Percentiles rank a stretch among this genome's conserved stretches.
These are phyloP conservation scores for Pleurotus cornucopiae DNA, from an alignment of 768 basidiomycete species.

Conservation along the genomic window DNA sequence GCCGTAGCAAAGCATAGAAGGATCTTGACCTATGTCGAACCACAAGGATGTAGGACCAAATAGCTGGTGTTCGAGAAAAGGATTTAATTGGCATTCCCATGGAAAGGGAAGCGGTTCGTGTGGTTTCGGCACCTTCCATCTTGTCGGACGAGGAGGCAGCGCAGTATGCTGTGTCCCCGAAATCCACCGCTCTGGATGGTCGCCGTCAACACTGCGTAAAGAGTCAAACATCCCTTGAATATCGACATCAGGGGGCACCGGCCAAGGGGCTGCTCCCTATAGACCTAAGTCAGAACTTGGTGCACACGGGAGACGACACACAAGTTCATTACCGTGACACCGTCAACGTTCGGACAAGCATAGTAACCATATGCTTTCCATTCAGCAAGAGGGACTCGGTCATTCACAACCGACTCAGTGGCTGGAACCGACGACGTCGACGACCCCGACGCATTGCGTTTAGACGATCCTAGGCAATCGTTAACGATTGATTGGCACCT, in stretches of 20 bases:
- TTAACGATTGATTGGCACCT: no score
- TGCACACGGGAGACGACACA: constrained; percentile 20
- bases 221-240: constrained; percentile 27
- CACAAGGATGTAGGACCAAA: constrained; percentile 36
- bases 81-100: constrained; percentile 52
- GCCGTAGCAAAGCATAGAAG: constrained; percentile 24
- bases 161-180: constrained; percentile 41
- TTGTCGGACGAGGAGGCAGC: constrained; percentile 43
- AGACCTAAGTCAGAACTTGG: not conserved
- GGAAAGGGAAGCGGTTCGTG: constrained; percentile 39
- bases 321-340: constrained; percentile 35
- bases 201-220: constrained; percentile 27
- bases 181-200: constrained; percentile 45
- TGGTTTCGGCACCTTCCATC: constrained; percentile 39
- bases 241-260: constrained; percentile 15
- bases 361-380: constrained; percentile 57
- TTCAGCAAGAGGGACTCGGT: constrained; percentile 26
- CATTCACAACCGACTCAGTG: not conserved
- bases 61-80: constrained; percentile 43
- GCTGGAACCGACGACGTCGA: not conserved
- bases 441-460: not conserved
- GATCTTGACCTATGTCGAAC: constrained; percentile 42
- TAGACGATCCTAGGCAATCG: constrained; percentile 1
- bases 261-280: constrained; percentile 16
- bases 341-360: constrained; percentile 42